A percentile compares a stretch with the other conserved stretches of the same genome.
Evolutionary conservation across 139 green algal species (phyloP).

Genomic region (Choricystis sp.): DNA sequence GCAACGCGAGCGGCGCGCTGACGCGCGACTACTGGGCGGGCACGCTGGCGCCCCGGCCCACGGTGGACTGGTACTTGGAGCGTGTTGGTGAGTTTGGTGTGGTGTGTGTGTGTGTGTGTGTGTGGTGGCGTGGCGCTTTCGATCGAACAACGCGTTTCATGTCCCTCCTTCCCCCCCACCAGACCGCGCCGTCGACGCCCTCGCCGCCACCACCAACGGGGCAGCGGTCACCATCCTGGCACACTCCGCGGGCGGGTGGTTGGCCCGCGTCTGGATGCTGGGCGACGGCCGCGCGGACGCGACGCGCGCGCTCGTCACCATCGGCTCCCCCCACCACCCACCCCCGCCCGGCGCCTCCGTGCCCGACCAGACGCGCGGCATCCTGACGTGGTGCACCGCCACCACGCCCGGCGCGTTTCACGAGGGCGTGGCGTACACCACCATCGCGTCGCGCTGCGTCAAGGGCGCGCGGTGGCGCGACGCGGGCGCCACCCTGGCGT

Average conservation of each 20-base stretch:
- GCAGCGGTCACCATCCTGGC: slow-evolving; percentile 59
- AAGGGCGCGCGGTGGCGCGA: slow-evolving; percentile 29
- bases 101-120: too few relatives aligned
- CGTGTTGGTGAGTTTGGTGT: slow-evolving; percentile 30
- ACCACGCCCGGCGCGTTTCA: slow-evolving; percentile 42
- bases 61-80: slow-evolving; percentile 84
- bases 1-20: slow-evolving; percentile 66
- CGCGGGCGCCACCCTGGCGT: slow-evolving; percentile 12
- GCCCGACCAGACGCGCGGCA: slow-evolving; percentile 61
- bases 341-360: slow-evolving; percentile 15
- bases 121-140: too few relatives aligned
- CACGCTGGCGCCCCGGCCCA: slow-evolving; percentile 69
- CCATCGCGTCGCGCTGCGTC: slow-evolving; percentile 60
- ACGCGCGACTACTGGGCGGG: slow-evolving; percentile 76
- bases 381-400: slow-evolving; percentile 57
- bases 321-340: slow-evolving; percentile 53
- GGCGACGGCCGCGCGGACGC: background rate
- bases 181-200: slow-evolving; percentile 28
- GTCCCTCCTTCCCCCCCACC: too few relatives aligned
- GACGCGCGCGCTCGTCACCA: slow-evolving; percentile 51
- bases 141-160: too few relatives aligned
- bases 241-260: slow-evolving; percentile 78
- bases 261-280: slow-evolving; percentile 36
- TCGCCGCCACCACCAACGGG: slow-evolving; percentile 29
- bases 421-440: slow-evolving; percentile 59